Conservation (phyloP, 73 alveolate species). For the Paramecium tetraurelia region DNA sequence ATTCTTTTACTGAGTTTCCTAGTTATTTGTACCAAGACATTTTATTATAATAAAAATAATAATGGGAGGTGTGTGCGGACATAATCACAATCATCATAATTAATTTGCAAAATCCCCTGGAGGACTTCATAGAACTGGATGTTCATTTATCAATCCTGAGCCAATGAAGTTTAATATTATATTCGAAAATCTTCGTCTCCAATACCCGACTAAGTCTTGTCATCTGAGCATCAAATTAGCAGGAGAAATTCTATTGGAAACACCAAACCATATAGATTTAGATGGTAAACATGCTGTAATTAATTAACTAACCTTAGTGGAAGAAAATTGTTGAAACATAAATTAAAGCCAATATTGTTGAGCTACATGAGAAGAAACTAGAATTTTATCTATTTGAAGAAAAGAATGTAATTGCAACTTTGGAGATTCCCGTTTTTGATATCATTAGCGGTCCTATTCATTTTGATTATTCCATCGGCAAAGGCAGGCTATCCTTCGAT, state of each 20-base stretch:
- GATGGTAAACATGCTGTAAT: constrained; percentile 41
- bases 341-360: not conserved
- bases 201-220: constrained; percentile 3
- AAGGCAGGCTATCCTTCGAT: not conserved
- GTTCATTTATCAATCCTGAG: not conserved
- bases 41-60: not conserved
- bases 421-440: not conserved
- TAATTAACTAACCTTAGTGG: not conserved
- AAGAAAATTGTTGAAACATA: not conserved
- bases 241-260: not conserved
- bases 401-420: not conserved
- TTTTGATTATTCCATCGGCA: constrained; percentile 28
- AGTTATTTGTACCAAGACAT: constrained; percentile 82
- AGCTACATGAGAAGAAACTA: not conserved
- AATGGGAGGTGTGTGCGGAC: constrained; percentile 22
- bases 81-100: not conserved
- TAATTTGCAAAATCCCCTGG: not conserved
- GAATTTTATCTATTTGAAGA: not conserved
- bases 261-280: constrained; percentile 9
- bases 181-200: not conserved
- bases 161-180: not conserved
- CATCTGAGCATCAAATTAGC: not conserved
- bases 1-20: constrained; percentile 76
- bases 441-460: not conserved
- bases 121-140: not conserved